Evolutionary conservation across 2,329 filamentous ascomycete species (phyloP).

Genomic region (Arthrobotrys musiformis): DNA sequence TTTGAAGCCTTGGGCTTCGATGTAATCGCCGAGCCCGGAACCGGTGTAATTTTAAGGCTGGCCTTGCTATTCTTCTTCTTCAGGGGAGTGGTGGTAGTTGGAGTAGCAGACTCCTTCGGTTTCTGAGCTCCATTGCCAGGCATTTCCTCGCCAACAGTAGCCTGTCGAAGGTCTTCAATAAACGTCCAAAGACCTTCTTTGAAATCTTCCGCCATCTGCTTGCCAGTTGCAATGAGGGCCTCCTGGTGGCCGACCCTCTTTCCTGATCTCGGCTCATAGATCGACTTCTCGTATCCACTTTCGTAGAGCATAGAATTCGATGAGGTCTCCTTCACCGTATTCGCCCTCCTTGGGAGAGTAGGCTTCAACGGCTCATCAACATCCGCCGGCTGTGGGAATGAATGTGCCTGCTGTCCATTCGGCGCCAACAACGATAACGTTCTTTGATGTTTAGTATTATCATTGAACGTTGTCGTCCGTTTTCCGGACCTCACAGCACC

Average conservation of each 20-base stretch:
- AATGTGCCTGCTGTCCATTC: constrained; percentile 62
- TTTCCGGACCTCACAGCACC: constrained; percentile 58
- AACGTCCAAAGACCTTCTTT: constrained; percentile 92
- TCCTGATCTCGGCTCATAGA: constrained; percentile 36
- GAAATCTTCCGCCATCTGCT: constrained; percentile 89
- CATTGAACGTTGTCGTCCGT: constrained; percentile 56
- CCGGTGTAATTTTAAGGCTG: constrained; percentile 57
- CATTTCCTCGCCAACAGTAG: constrained; percentile 89
- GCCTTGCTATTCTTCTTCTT: constrained; percentile 63
- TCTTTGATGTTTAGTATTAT: constrained; percentile 56
- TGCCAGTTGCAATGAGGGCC: constrained; percentile 69
- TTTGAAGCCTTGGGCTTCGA: constrained; percentile 59
- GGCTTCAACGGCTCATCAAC: constrained; percentile 55
- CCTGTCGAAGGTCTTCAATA: constrained; percentile 92
- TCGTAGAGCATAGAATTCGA: constrained; percentile 31
- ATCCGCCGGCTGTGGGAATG: constrained; percentile 58
- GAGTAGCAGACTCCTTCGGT: constrained; percentile 14
- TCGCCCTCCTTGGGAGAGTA: constrained; percentile 47
- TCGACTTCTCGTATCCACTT: constrained; percentile 46
- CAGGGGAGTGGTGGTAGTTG: constrained; percentile 55
- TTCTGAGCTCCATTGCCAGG: constrained; percentile 73
- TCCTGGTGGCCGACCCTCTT: constrained; percentile 62
- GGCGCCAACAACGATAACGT: constrained; percentile 85
- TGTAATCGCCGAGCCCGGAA: constrained; percentile 48
- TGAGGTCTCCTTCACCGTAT: constrained; percentile 33